Evolutionary conservation across 345 rosid genomes (phyloP).

Genomic region (Ricinus communis): DNA sequence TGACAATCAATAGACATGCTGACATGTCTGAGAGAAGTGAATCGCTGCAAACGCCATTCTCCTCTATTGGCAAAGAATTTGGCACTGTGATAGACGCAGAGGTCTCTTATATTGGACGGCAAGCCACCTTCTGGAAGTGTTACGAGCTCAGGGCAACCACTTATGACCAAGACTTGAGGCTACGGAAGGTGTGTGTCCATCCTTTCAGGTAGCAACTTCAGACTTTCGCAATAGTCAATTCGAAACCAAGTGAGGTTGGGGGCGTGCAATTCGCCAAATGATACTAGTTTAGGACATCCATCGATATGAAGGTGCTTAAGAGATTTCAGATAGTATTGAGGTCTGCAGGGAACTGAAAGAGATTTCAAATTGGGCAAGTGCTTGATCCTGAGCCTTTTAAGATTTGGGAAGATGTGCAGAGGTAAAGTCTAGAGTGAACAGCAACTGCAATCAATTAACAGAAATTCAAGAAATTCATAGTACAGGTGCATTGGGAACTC

Average conservation of each 20-base stretch:
- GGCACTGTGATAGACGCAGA: background rate
- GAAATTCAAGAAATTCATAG: background rate
- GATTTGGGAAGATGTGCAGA: constrained; percentile 3
- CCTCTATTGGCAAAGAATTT: background rate
- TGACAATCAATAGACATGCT: background rate
- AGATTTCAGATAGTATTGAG: background rate
- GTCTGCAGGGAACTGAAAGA: background rate
- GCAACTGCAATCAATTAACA: background rate
- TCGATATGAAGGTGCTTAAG: background rate
- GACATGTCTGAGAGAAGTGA: background rate
- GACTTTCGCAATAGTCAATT: background rate
- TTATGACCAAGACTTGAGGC: background rate
- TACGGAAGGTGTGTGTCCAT: background rate
- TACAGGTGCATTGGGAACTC: background rate
- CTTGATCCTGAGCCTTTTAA: background rate
- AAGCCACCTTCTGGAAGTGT: constrained; percentile 1
- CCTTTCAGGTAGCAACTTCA: background rate
- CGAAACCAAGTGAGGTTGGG: background rate
- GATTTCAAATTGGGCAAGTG: background rate
- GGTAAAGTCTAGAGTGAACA: background rate
- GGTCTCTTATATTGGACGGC: background rate
- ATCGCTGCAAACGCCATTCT: background rate
- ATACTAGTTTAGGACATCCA: background rate
- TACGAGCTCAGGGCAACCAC: background rate
- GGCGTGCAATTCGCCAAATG: constrained; percentile 1